Conservation (phyloP, 2,329 filamentous ascomycete genomes). For the Fusarium bulbicola region DNA sequence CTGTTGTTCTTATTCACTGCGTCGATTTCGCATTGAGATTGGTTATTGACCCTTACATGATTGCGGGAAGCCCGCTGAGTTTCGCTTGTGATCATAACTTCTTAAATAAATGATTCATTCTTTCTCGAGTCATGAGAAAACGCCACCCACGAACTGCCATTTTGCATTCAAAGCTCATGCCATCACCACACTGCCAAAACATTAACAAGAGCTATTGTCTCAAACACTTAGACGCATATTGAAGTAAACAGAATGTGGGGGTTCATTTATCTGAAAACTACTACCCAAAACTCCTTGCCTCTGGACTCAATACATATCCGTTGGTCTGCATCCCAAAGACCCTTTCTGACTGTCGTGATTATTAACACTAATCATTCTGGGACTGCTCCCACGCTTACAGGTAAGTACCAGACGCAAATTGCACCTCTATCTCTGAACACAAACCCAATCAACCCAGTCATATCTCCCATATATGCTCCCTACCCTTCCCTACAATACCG, state of each 20-base stretch:
- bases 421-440: conserved; percentile 34
- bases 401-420: conserved; percentile 21
- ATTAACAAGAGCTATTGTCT: background rate
- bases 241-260: background rate
- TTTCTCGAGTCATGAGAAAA: background rate
- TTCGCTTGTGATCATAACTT: background rate
- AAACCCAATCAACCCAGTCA: background rate
- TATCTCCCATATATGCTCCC: background rate
- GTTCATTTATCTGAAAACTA: conserved; percentile 22
- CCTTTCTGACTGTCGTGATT: conserved; percentile 23
- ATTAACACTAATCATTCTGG: conserved; percentile 10
- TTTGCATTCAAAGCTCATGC: background rate
- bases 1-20: background rate
- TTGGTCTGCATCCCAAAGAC: conserved; percentile 34
- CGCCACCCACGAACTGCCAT: background rate
- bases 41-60: background rate
- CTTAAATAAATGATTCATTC: background rate
- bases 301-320: conserved; percentile 37
- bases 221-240: background rate
- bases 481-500: background rate
- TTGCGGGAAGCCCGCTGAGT: no score
- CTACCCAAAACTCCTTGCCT: conserved; percentile 16
- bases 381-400: conserved; percentile 33
- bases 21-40: background rate
- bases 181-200: background rate